These are phyloP conservation scores for Starmera dryadoides DNA, from an alignment of 805 yeast species.

Conservation along the genomic window DNA sequence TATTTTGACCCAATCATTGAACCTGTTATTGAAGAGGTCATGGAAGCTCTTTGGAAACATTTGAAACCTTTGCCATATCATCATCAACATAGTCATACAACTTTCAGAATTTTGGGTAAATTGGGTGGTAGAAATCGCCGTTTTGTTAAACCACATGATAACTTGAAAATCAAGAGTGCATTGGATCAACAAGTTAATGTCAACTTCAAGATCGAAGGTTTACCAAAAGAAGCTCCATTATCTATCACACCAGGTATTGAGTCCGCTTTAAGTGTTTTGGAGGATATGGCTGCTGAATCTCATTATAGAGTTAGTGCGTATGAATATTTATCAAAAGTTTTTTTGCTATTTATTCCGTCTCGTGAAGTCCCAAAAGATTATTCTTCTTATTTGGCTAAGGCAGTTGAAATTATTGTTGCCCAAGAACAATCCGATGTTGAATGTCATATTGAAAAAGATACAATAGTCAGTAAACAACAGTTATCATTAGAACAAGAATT, in stretches of 20 bases:
- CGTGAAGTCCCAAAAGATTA: conserved; percentile 32
- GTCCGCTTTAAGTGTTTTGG: conserved; percentile 69
- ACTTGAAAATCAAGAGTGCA: conserved; percentile 44
- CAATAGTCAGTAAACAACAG: conserved; percentile 39
- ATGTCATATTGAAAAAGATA: conserved; percentile 29
- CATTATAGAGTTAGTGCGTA: conserved; percentile 77
- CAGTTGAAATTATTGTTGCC: conserved; percentile 34
- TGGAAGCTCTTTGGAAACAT: conserved; percentile 89
- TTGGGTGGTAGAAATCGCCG: conserved; percentile 93
- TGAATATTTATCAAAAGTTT: conserved; percentile 56
- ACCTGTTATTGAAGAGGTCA: conserved; percentile 91
- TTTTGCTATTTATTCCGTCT: conserved; percentile 56
- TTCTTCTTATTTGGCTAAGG: conserved; percentile 37
- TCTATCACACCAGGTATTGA: conserved; percentile 79
- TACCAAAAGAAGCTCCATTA: conserved; percentile 53
- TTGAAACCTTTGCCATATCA: conserved; percentile 88
- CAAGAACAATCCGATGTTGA: conserved; percentile 27
- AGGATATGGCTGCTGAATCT: conserved; percentile 47
- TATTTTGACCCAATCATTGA: conserved; percentile 96
- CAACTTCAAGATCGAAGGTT: conserved; percentile 62
- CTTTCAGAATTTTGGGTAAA: conserved; percentile 88
- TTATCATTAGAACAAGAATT: conserved; percentile 59
- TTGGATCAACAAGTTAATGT: conserved; percentile 69
- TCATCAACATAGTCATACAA: conserved; percentile 92
- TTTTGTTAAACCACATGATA: conserved; percentile 69